Percentiles rank a stretch among this genome's conserved stretches.
Conservation (phyloP, 2,329 filamentous ascomycete genomes). For the Proliferodiscus dingleyae region DNA sequence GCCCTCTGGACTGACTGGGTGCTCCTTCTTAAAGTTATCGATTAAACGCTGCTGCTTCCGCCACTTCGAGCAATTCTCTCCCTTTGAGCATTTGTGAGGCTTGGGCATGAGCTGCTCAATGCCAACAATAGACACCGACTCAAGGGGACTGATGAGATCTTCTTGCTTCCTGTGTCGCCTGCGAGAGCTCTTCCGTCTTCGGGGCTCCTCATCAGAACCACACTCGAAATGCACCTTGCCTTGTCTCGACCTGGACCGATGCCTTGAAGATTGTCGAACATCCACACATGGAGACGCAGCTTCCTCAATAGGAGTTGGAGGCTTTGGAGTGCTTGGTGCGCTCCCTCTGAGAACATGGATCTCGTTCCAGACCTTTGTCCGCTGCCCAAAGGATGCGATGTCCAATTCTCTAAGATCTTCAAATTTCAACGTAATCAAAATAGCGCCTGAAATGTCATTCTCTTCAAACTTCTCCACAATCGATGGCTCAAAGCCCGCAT, state of each 20-base stretch:
- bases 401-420: constrained; percentile 80
- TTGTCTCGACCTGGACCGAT: constrained; percentile 16
- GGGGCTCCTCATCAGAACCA: constrained; percentile 25
- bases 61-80: constrained; percentile 79
- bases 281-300: constrained; percentile 36
- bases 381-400: constrained; percentile 75
- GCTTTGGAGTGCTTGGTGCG: constrained; percentile 45
- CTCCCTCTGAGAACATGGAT: constrained; percentile 64
- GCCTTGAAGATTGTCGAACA: constrained; percentile 17
- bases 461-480: constrained; percentile 80
- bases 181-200: constrained; percentile 22
- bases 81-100: constrained; percentile 78
- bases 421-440: constrained; percentile 86
- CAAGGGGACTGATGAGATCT: constrained; percentile 69
- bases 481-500: constrained; percentile 70
- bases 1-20: constrained; percentile 57
- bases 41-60: constrained; percentile 75
- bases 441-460: constrained; percentile 87
- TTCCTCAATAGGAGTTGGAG: constrained; percentile 58
- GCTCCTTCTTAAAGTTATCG: constrained; percentile 67
- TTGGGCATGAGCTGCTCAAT: constrained; percentile 87
- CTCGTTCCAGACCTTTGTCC: constrained; percentile 75
- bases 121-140: constrained; percentile 86
- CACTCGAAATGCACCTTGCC: constrained; percentile 18
- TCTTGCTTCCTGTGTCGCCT: constrained; percentile 35